A percentile compares a stretch with the other conserved stretches of the same genome.
Conservation (phyloP, 495 filamentous ascomycete genomes). For the Glonium stellatum region DNA sequence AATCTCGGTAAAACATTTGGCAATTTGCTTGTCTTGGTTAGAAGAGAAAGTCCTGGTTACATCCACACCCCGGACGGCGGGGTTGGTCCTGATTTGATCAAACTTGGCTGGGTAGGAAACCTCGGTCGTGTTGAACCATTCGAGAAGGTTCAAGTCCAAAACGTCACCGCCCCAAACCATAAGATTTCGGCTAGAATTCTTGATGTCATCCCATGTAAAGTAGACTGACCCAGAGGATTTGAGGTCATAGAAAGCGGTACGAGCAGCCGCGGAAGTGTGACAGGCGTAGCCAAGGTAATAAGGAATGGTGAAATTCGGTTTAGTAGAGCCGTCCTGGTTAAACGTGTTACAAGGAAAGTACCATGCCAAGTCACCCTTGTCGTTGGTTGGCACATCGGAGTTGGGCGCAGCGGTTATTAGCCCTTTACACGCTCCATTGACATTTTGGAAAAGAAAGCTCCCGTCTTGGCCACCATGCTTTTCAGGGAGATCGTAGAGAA, state of each 20-base stretch:
- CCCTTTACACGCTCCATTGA: constrained; percentile 94
- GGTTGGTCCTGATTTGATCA: constrained; percentile 70
- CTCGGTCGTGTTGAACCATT: constrained; percentile 81
- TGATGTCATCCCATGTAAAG: constrained; percentile 92
- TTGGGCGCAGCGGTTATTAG: constrained; percentile 64
- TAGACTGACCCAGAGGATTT: constrained; percentile 66
- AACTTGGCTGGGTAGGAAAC: constrained; percentile 75
- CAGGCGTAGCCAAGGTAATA: constrained; percentile 84
- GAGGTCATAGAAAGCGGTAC: constrained; percentile 68
- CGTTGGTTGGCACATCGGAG: constrained; percentile 75
- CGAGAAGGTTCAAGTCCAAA: constrained; percentile 81
- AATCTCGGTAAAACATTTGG: constrained; percentile 81
- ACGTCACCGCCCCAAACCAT: constrained; percentile 92
- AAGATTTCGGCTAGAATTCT: constrained; percentile 79
- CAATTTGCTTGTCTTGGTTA: constrained; percentile 66
- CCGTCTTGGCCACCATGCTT: constrained; percentile 83
- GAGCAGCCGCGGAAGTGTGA: constrained; percentile 63
- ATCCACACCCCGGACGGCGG: constrained; percentile 75
- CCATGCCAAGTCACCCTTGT: constrained; percentile 73
- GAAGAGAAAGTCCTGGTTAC: constrained; percentile 81
- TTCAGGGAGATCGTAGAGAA: constrained; percentile 75
- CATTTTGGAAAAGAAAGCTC: constrained; percentile 97
- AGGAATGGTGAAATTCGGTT: constrained; percentile 63
- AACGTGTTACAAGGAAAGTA: constrained; percentile 92
- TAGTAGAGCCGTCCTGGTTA: constrained; percentile 85